Evolutionary conservation across 345 rosid genomes (phyloP), one percentile per base, ranked within the genome.

Genomic region (Melaleuca alternifolia): DNA sequence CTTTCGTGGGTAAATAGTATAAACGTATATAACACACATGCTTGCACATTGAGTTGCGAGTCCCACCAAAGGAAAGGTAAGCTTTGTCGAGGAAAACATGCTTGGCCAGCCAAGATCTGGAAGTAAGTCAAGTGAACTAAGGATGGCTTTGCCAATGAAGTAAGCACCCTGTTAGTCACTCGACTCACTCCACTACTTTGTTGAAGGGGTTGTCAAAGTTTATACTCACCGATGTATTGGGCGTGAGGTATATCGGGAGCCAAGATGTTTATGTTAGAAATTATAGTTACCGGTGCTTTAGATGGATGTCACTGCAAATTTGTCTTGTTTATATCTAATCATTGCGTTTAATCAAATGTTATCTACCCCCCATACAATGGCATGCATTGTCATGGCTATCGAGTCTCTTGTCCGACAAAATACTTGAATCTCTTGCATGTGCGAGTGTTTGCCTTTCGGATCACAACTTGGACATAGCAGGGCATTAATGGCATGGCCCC

Each of bases 211-310:
- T 37, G 48, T 71, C 0, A 0, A 37, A 71, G 13, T 12, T 10
- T 5, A 37, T 37, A 37, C 81, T 24, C 0, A 9, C 24, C 0
- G 13, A 71, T 0, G 24, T 33, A 18, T 33, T 4, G 24, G 0
- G 79, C 79, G 33, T 0, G 48, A 2, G 14, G 6, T 41, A 33
- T 71, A 5, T 20, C 81, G 26, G 7, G 18, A 18, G 81, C 0
- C 48, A 37, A 33, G 20, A 71, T 2, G 48, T 71, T 9, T 33
- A 20, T 33, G 48, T 53, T 0, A 1, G 20, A 15, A 65, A 33
- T 65, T 65, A 11, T 33, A 33, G 24, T 18, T 71, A 2, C 24
- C 20, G 79, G 81, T 71, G 24, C 81, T 18, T 71, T 21, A 0
- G 0, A 6, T 71, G 79, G 79, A 10, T 24, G 1, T 21, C 48